These are phyloP conservation scores for Penicillium angulare DNA, from an alignment of 495 filamentous ascomycete species.

Conservation along the genomic window DNA sequence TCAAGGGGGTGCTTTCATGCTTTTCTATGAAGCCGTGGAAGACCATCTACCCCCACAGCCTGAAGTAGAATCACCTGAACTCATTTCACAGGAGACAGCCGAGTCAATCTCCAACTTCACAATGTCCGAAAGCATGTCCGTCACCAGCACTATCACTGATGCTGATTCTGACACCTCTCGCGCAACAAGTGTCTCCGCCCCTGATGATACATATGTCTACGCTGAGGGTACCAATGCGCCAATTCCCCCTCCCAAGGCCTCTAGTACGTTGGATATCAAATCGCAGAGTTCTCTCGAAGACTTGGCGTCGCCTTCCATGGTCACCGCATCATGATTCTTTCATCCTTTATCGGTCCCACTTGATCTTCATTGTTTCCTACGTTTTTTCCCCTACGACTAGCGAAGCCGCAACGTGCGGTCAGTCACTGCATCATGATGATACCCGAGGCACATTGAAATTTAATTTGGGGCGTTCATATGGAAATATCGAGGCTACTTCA, in stretches of 20 bases:
- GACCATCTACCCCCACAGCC: background rate
- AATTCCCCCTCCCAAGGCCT: background rate
- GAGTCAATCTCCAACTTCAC: conserved; percentile 23
- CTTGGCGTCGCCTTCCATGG: background rate
- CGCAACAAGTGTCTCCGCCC: conserved; percentile 34
- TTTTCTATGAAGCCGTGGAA: conserved; percentile 77
- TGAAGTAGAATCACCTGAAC: background rate
- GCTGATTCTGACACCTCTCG: conserved; percentile 30
- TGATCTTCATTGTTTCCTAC: background rate
- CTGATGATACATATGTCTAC: conserved; percentile 14
- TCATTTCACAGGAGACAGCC: conserved; percentile 10
- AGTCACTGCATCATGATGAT: conserved; percentile 23
- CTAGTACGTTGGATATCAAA: background rate
- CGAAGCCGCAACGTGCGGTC: conserved; percentile 2
- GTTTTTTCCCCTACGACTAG: background rate
- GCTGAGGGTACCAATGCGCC: conserved; percentile 6
- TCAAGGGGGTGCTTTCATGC: conserved; percentile 90
- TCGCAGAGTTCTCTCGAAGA: background rate
- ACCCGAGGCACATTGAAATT: conserved; percentile 18
- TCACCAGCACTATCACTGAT: conserved; percentile 30
- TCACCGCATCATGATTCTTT: conserved; percentile 10
- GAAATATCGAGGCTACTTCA: no score
- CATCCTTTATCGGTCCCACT: background rate
- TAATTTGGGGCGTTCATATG: conserved; percentile 14
- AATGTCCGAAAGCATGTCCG: conserved; percentile 32